A percentile compares a stretch with the other conserved stretches of the same genome.
phyloP scores from a whole-genome alignment of 768 basidiomycete species.

The Lactifluus rugatus region DNA sequence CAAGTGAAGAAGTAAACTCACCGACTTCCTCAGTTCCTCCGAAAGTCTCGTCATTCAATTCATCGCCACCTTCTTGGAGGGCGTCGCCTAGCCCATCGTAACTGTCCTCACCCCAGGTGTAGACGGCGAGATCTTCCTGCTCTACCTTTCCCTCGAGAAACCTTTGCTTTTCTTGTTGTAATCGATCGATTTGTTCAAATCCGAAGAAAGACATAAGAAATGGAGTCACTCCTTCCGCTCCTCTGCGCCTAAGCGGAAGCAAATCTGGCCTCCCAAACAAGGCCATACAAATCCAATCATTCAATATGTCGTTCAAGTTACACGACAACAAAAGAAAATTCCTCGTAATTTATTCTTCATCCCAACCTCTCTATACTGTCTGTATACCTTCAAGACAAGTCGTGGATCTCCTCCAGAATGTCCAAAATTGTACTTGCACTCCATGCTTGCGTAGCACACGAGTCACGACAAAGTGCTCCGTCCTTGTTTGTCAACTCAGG shows the following conservation, averaged over 20 bases:
- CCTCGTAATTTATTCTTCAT: not conserved
- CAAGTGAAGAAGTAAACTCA: conserved; percentile 32
- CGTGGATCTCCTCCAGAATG: conserved; percentile 70
- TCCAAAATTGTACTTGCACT: conserved; percentile 88
- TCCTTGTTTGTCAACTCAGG: conserved; percentile 88
- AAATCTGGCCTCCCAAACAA: conserved; percentile 12
- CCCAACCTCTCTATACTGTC: not conserved
- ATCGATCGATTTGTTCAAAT: conserved; percentile 42
- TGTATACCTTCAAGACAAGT: conserved; percentile 18
- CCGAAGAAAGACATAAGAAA: conserved; percentile 72
- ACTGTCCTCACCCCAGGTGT: conserved; percentile 85
- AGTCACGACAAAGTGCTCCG: conserved; percentile 75
- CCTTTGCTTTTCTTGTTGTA: conserved; percentile 55
- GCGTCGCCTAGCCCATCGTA: conserved; percentile 86
- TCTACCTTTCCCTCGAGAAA: conserved; percentile 38
- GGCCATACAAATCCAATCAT: conserved; percentile 12
- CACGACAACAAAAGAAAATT: not conserved
- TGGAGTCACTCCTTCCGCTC: not conserved
- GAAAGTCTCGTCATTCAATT: conserved; percentile 96
- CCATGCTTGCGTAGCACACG: conserved; percentile 95
- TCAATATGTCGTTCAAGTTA: not conserved
- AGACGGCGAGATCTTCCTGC: conserved; percentile 80
- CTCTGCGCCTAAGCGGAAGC: not conserved
- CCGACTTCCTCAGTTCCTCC: conserved; percentile 63
- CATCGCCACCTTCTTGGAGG: conserved; percentile 83